phyloP scores from a whole-genome alignment of 2,329 filamentous ascomycete genomes.

The Venturia nashicola region DNA sequence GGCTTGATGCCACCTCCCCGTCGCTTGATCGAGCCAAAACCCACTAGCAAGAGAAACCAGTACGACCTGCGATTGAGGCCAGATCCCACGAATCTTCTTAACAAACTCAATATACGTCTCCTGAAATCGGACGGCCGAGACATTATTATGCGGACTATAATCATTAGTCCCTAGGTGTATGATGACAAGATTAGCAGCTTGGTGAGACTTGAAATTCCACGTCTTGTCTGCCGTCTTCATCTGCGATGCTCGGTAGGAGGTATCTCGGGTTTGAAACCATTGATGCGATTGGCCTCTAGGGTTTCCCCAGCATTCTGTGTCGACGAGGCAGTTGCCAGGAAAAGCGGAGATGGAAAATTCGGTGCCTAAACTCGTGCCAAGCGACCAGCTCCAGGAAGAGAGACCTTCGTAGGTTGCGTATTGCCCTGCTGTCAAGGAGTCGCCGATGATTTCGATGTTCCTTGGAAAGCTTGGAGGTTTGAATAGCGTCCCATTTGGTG shows the following conservation, averaged over 20 bases:
- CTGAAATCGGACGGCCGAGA: slow-evolving; percentile 26
- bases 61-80: slow-evolving; percentile 30
- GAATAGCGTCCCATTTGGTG: slow-evolving; percentile 31
- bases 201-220: slow-evolving; percentile 23
- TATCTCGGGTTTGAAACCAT: slow-evolving; percentile 47
- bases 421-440: slow-evolving; percentile 41
- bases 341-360: slow-evolving; percentile 48
- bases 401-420: slow-evolving; percentile 47
- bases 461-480: slow-evolving; percentile 25
- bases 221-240: slow-evolving; percentile 18
- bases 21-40: slow-evolving; percentile 40
- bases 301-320: slow-evolving; percentile 43
- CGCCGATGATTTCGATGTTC: slow-evolving; percentile 33
- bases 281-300: slow-evolving; percentile 34
- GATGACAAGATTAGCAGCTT: slow-evolving; percentile 29
- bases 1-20: slow-evolving; percentile 29
- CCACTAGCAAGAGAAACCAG: slow-evolving; percentile 40
- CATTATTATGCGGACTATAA: slow-evolving; percentile 29
- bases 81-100: slow-evolving; percentile 26
- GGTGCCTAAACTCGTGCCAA: slow-evolving; percentile 44
- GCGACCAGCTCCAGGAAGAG: slow-evolving; percentile 43
- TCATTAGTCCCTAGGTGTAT: slow-evolving; percentile 38
- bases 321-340: slow-evolving; percentile 45
- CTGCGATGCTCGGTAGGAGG: slow-evolving; percentile 33
- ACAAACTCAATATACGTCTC: slow-evolving; percentile 30